A percentile compares a stretch with the other conserved stretches of the same genome.
Evolutionary conservation across 2,329 filamentous ascomycete genomes (phyloP).

Genomic region (Fusarium sp.): DNA sequence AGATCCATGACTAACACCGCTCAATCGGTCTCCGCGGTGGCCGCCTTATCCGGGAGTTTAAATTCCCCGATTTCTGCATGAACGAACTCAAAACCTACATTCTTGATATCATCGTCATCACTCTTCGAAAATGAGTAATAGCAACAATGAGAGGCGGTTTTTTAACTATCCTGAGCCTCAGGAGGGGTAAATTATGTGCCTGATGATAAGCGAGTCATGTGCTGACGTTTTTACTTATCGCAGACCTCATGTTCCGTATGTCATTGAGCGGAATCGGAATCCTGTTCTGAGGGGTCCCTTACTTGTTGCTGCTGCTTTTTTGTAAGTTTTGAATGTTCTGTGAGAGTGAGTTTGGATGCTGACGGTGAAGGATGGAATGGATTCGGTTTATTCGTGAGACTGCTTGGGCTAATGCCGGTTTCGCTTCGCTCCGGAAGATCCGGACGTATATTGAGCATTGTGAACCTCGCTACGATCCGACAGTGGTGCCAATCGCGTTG

Average conservation of each 20-base stretch:
- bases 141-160: constrained; percentile 14
- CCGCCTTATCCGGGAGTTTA: constrained; percentile 27
- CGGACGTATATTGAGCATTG: constrained; percentile 64
- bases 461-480: constrained; percentile 61
- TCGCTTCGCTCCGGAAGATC: constrained; percentile 67
- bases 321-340: constrained; percentile 1
- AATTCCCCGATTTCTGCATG: constrained; percentile 5
- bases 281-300: constrained; percentile 32
- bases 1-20: constrained; percentile 22
- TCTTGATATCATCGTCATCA: background rate
- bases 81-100: background rate
- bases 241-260: constrained; percentile 38
- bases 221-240: constrained; percentile 24
- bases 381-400: constrained; percentile 41
- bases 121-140: constrained; percentile 9
- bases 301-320: constrained; percentile 35
- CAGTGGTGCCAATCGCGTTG: constrained; percentile 57
- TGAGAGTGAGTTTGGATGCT: background rate
- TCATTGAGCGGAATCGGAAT: constrained; percentile 31
- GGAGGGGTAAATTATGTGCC: constrained; percentile 32
- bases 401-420: constrained; percentile 72
- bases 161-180: constrained; percentile 40
- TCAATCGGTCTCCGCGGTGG: constrained; percentile 29
- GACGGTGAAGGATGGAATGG: constrained; percentile 42
- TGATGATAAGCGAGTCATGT: background rate